phyloP scores from a whole-genome alignment of 768 basidiomycete species.

The Suillus subluteus region DNA sequence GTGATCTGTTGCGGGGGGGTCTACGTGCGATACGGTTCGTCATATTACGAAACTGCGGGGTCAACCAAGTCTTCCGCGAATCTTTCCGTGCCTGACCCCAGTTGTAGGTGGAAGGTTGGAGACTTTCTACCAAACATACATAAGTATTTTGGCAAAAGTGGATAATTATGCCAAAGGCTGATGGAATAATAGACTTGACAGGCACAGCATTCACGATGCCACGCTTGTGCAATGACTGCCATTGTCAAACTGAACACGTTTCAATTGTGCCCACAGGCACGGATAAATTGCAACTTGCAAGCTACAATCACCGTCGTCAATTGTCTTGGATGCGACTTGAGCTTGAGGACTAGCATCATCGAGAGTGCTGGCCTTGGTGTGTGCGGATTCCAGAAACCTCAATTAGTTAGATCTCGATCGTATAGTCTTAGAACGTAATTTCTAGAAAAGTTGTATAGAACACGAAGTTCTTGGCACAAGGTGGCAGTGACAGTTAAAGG shows the following conservation, averaged over 20 bases:
- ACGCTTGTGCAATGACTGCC: not conserved
- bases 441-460: not conserved
- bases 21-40: no score
- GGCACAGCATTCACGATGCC: not conserved
- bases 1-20: not conserved
- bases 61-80: not conserved
- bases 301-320: not conserved
- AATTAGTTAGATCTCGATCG: not conserved
- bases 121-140: not conserved
- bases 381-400: not conserved
- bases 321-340: not conserved
- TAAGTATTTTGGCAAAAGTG: not conserved
- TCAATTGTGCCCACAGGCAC: not conserved
- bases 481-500: not conserved
- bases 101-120: not conserved
- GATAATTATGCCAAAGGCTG: not conserved
- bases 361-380: not conserved
- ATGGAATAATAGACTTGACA: not conserved
- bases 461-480: not conserved
- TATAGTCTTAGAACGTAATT: not conserved
- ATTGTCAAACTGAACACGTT: not conserved
- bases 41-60: not conserved
- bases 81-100: not conserved
- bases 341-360: not conserved
- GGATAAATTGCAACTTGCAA: not conserved